Conservation (phyloP, 805 yeast species). For the Kuraishia floccosa region DNA sequence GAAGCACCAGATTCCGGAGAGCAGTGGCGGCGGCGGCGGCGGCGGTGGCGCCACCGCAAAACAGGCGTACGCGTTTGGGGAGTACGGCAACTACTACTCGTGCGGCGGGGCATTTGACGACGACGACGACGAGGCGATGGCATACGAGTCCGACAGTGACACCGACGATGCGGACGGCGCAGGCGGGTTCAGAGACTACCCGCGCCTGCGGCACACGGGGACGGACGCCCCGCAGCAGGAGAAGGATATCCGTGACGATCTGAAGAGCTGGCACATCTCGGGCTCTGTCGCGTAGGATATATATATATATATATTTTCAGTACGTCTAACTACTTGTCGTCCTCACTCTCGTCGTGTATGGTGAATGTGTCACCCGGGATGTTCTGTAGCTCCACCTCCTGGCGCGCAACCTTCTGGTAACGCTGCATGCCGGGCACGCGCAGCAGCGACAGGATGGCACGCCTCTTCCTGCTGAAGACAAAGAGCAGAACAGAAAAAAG, state of each 20-base stretch:
- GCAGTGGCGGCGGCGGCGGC: background rate
- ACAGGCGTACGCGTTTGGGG: background rate
- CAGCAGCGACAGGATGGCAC: no score
- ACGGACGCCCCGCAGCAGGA: conserved; percentile 17
- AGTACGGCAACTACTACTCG: no score
- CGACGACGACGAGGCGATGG: background rate
- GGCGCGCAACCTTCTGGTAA: no score
- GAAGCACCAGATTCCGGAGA: background rate
- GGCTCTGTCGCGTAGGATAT: background rate
- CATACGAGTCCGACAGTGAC: background rate
- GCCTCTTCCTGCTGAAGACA: no score
- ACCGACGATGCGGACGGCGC: background rate
- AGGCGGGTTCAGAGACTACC: background rate
- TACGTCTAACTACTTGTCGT: no score
- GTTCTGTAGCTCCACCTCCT: no score
- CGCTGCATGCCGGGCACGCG: no score
- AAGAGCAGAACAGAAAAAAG: no score
- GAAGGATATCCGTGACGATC: conserved; percentile 18
- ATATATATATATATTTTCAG: background rate
- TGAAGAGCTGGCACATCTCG: conserved; percentile 39
- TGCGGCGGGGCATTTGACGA: background rate
- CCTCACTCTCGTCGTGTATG: no score
- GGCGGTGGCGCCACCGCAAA: background rate
- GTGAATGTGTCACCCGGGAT: no score
- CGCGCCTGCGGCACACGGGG: background rate